These are phyloP conservation scores for Fusarium dlaminii DNA, from an alignment of 2,329 filamentous ascomycete genomes.

Conservation along the genomic window DNA sequence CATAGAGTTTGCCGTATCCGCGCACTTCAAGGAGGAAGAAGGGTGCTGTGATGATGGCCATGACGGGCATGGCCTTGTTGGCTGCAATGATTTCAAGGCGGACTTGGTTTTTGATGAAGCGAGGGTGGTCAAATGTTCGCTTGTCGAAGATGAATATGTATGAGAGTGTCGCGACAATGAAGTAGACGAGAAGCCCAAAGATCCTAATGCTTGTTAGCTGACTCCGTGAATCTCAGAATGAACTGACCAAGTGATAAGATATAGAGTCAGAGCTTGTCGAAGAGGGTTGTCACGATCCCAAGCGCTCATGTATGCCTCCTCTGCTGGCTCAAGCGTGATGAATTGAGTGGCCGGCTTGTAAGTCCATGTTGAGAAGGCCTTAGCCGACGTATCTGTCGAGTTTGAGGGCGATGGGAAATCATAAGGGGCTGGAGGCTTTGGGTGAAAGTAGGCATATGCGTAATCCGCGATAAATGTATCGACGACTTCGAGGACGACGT, in stretches of 20 bases:
- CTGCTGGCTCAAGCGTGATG: slow-evolving; percentile 73
- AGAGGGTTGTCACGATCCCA: slow-evolving; percentile 80
- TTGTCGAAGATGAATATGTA: slow-evolving; percentile 95
- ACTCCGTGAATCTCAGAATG: background rate
- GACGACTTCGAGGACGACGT: slow-evolving; percentile 86
- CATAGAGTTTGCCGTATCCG: slow-evolving; percentile 88
- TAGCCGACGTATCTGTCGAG: slow-evolving; percentile 59
- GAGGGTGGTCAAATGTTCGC: slow-evolving; percentile 85
- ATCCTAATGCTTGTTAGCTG: slow-evolving; percentile 64
- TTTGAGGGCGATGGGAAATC: slow-evolving; percentile 62
- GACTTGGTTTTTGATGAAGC: slow-evolving; percentile 95
- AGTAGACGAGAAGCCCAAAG: slow-evolving; percentile 87
- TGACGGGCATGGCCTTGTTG: slow-evolving; percentile 78
- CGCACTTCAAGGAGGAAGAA: slow-evolving; percentile 86
- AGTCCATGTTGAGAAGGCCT: slow-evolving; percentile 68
- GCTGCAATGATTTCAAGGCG: slow-evolving; percentile 85
- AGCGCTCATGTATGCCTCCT: slow-evolving; percentile 81
- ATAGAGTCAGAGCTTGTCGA: slow-evolving; percentile 80
- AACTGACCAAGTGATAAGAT: slow-evolving; percentile 84
- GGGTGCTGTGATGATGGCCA: slow-evolving; percentile 82
- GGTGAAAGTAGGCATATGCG: slow-evolving; percentile 77
- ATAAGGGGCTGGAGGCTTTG: slow-evolving; percentile 64
- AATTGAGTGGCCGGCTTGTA: slow-evolving; percentile 79
- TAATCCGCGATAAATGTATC: slow-evolving; percentile 87
- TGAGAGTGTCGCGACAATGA: slow-evolving; percentile 81